Evolutionary conservation across 1,139 yeast genomes (phyloP), one percentile per base, ranked within the genome.

Genomic region (Trichomonascaceae sp.): DNA sequence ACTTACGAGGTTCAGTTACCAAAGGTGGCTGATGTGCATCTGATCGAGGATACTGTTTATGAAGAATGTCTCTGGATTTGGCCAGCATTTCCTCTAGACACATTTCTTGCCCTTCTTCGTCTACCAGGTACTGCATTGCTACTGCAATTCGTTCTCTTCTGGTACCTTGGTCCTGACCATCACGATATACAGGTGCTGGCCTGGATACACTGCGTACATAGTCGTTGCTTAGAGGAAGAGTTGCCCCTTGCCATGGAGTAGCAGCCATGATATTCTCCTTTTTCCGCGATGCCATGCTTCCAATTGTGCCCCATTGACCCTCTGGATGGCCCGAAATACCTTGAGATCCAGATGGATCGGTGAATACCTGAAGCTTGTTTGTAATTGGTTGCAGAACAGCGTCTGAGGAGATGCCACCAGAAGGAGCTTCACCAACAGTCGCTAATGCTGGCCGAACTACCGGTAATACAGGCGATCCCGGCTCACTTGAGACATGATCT

Each of bases 231-330:
- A 57, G 44, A 64, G 69, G 62, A 22, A 84, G 58, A 0, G 73
- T 74, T 63, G 85, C 85, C 0, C 93, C 95, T 1, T 73, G 73
- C 89, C 95, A 85, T 0, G 85, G 80, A n/a, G 71, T 74, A 0
- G 91, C 76, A 2, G 73, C 72, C 41, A 81, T 54, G 1, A 70
- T 70, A 62, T 89, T 89, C 65, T 89, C 96, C 65, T 87, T 87
- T 51, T 75, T 75, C 54, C 87, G 70, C 7, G 74, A 69, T 10
- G 74, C 74, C 2, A 82, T 67, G 0, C 82, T 63, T 5, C 84
- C 89, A 15, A 85, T 65, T 7, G 74, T 71, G 46, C 73, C 76
- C 84, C 84, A 80, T 3, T 74, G 75, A 15, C 69, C 69, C 12
- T 59, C 27, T 5, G 47, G 13, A 1, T 13, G 17, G 7, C 46